Evolutionary conservation across 768 basidiomycete genomes (phyloP), one percentile per base, ranked within the genome.

Genomic region (Podaxis carcinomalis): DNA sequence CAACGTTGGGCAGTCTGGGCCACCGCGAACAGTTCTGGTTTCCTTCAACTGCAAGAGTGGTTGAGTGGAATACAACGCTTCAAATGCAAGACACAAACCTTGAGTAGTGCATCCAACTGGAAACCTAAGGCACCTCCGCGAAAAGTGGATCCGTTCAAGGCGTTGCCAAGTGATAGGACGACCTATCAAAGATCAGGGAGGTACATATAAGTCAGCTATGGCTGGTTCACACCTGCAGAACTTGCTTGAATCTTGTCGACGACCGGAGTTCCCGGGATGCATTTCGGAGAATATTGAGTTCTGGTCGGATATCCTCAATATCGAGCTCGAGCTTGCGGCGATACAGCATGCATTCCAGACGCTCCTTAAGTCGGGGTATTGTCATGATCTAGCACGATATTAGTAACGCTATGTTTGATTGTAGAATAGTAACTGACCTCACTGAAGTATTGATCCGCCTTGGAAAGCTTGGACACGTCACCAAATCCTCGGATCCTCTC

Each of bases 111-210:
- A 57, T 92, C 89, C 25, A 98, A 75, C 66, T 88, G 89, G 74
- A 98, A 96, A 1, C 95, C 95, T 3, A 75, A 77, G 13, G 95
- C 95, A 36, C 84, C 82, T 16, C 95, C 95, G 40, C 94, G 85
- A 73, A 92, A 94, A 0, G 84, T 89, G 1, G 90, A 87, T 1
- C 81, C 82, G 70, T 98, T 97, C 64, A 98, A 72, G 0, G 81
- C 81, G 67, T 97, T 98, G 0, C 95, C 95, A 16, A 96, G 77
- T 1, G 79, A 73, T 2, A 97, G 78, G 0, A 96, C 83, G 55
- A 83, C 82, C 88, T 93, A 63, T 37, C 3, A 32, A 23, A 51
- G 42, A 32, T 23, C 4, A 37, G 56, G 13, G 16, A 40, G 19
- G 35, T 19, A 3, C 1, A 28, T 42, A 42, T 19, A 44, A 51